Percentiles rank a stretch among this genome's conserved stretches.
These are phyloP conservation scores for Pyrus communis DNA, from an alignment of 306 rosid species.

Conservation along the genomic window DNA sequence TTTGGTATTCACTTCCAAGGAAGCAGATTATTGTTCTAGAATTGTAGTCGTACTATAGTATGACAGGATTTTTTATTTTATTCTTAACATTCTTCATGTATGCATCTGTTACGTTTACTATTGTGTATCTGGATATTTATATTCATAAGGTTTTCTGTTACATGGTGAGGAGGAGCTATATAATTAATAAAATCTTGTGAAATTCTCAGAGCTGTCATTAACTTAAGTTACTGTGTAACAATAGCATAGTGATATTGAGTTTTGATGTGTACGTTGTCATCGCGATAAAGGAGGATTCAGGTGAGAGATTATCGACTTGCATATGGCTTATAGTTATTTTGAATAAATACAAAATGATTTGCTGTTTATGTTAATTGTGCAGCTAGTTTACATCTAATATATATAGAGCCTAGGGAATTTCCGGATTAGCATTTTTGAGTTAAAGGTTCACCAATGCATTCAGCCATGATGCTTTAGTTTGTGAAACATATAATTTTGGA, in stretches of 20 bases:
- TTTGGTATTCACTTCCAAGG: neutral
- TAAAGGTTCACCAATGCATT: too few species aligned
- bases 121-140: neutral
- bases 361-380: neutral
- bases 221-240: neutral
- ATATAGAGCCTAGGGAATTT: neutral
- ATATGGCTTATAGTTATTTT: neutral
- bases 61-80: neutral
- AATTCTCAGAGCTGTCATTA: neutral
- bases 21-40: neutral
- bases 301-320: neutral
- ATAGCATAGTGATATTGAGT: neutral
- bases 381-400: neutral
- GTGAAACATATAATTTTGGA: too few species aligned
- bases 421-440: too few species aligned
- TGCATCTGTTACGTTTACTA: neutral
- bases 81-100: neutral
- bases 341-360: neutral
- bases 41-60: conserved; percentile 1
- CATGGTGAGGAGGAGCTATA: too few species aligned
- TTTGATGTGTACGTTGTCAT: neutral
- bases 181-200: neutral
- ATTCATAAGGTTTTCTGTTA: neutral
- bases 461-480: too few species aligned
- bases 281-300: neutral